Base-by-base conservation (phyloP, 176 grass and related monocot genomes). In the Secale cereale region DNA sequence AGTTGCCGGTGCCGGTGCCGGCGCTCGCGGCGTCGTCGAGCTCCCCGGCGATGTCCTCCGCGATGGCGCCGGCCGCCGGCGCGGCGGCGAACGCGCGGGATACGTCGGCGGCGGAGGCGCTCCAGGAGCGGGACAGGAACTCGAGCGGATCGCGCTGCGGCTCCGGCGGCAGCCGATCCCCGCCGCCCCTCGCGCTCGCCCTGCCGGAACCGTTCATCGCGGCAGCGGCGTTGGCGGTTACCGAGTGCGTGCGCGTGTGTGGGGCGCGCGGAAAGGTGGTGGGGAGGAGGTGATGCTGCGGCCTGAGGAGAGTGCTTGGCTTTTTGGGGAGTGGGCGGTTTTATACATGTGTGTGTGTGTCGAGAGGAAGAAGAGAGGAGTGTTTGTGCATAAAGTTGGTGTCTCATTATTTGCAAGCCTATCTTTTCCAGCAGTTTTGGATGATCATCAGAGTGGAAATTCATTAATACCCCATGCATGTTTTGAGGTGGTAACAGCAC, bases 111-210 rank as follows among this genome's bases (percentile, higher is more conserved):
- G 89, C 84, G 40, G 97, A 96, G 67, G 88, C 87, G 86, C 89
- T 96, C 97, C 97, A 96, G 19, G 97, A 99, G 7, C 91, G 97
- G 4, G 91, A 92, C 15, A 99, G 90, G 84, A 96, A 94, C 84
- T 99, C 97, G 36, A 99, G 92, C 10, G 93, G 93, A 81, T 92
- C 89, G 2, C 86, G 72, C 71, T 84, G 66, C n/a, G 69, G 85
- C 83, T 92, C 92, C 65, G 87, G 82, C 69, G 78, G 85, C 19
- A 82, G 86, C 7, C 52, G 65, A 39, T 73, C 83, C 7, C 67
- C 16, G 46, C 54, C 29, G 17, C 64, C 75, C 13, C 68, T 45
- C 65, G 7, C 29, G 26, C 14, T 6, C 2, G 32, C 20, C 77
- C 85, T 46, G 62, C 88, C 71, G 26, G 84, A 50, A 5, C 70